Base-by-base conservation (phyloP, 129 eudicot genomes). In the Solidago caesia region DNA sequence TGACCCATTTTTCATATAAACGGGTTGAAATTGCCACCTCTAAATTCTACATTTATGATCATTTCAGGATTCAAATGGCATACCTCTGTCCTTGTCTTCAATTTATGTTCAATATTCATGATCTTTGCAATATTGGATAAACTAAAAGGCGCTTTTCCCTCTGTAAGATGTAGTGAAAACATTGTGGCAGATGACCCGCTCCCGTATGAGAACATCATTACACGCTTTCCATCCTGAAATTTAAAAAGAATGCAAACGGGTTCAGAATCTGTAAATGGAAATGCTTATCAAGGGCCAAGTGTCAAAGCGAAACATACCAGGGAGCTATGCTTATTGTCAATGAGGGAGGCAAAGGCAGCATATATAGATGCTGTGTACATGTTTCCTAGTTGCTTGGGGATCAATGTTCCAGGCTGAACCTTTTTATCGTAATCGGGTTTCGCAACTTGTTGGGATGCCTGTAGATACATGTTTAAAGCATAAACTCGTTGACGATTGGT, bases 301-400 rank as follows among this genome's bases (percentile, higher is more conserved):
- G 9, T 29, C 16, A 47, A 64, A 16, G 27, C 27, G 70, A 48
- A 4, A 42, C 48, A 27, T 81, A 94, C 99, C 99, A 94, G 74
- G 65, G 93, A 48, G 86, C 73, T 87, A 48, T 66, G 77, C 82
- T 94, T 91, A 61, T 91, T 94, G 87, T 94, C 96, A 74, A 94
- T 57, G 27, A 94, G 94, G 64, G 99, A 94, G 46, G 90, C 99
- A 79, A 94, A 85, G 7, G 99, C 99, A 0, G 97, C 94, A 73
- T 94, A 94, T 55, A 94, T 75, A 67, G 97, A 94, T 67, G 99
- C 99, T 25, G 99, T 94, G 84, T 94, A 94, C 96, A 89, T 94
- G 86, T 94, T 94, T 52, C 99, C 99, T 5, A 94, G 86, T 91
- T 94, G 97, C 80, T 94, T 94, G 5, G 99, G 99, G 25, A 94